phyloP scores from a whole-genome alignment of 1,139 yeast genomes.

The Scheffersomyces cryptocercus region DNA sequence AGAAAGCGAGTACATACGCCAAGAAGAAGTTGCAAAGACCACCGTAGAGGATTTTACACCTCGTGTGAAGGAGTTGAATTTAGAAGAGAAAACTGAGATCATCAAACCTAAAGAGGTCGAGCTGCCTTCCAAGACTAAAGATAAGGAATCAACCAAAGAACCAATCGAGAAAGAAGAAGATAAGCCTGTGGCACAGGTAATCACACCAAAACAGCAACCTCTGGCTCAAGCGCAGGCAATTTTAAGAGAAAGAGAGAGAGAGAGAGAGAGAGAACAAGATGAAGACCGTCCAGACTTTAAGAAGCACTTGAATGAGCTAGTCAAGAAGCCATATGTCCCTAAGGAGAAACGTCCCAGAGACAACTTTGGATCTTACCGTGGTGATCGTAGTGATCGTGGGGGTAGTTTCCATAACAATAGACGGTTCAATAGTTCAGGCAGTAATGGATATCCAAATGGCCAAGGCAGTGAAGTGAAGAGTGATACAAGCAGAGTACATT shows the following conservation, averaged over 20 bases:
- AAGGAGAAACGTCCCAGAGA: background rate
- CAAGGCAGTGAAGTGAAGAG: slow-evolving; percentile 5
- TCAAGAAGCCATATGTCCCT: slow-evolving; percentile 13
- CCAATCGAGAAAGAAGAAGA: too few species aligned
- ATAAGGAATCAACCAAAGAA: too few species aligned
- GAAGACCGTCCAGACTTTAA: slow-evolving; percentile 35
- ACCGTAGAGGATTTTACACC: background rate
- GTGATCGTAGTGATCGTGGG: background rate
- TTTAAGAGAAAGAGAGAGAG: slow-evolving; percentile 6
- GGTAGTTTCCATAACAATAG: background rate
- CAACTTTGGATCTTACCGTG: background rate
- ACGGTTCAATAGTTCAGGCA: background rate
- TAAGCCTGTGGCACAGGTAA: too few species aligned
- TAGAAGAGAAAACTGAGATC: background rate
- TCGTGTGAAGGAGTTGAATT: background rate
- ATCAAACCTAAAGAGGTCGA: too few species aligned
- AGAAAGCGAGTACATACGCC: background rate
- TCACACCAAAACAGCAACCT: background rate
- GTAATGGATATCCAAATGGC: background rate
- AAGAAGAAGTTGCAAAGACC: background rate
- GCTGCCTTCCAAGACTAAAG: too few species aligned
- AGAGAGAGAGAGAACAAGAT: slow-evolving; percentile 5
- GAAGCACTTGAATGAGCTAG: slow-evolving; percentile 32
- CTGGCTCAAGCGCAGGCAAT: slow-evolving; percentile 9
- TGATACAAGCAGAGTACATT: slow-evolving; percentile 4